Conservation (phyloP, 2,329 filamentous ascomycete species). For the Aspergillus piperis region DNA sequence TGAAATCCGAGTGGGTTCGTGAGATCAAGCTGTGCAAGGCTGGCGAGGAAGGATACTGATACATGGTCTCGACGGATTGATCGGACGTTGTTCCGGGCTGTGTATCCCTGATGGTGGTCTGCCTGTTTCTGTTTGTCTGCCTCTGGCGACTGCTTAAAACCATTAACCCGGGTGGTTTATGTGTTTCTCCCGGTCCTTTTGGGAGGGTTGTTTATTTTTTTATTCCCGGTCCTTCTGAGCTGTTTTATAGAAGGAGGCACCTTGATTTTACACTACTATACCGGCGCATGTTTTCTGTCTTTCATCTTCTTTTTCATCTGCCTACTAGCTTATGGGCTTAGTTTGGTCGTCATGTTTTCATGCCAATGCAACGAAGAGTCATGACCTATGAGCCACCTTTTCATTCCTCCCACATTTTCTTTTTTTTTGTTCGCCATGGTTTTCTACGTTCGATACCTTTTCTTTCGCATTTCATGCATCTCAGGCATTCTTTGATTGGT, state of each 20-base stretch:
- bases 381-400: conserved; percentile 32
- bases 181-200: conserved; percentile 20
- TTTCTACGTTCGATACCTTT: conserved; percentile 13
- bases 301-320: conserved; percentile 15
- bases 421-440: no score
- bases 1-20: conserved; percentile 98
- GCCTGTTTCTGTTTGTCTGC: conserved; percentile 11
- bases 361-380: conserved; percentile 43
- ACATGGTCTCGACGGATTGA: conserved; percentile 18
- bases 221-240: conserved; percentile 16
- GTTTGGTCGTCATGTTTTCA: conserved; percentile 35
- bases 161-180: conserved; percentile 24
- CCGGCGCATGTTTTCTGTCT: conserved; percentile 27
- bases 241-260: conserved; percentile 27
- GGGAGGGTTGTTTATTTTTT: conserved; percentile 5
- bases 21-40: conserved; percentile 97
- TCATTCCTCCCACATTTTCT: conserved; percentile 1
- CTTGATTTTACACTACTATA: conserved; percentile 21
- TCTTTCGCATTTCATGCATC: conserved; percentile 10
- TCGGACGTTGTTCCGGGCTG: conserved; percentile 16
- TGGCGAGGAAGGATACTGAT: conserved; percentile 85
- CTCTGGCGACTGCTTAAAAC: conserved; percentile 15
- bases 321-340: conserved; percentile 28
- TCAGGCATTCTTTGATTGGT: conserved; percentile 6
- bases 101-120: conserved; percentile 15